Evolutionary conservation across 257 asterid genomes (phyloP), one percentile per base, ranked within the genome.

Genomic region (Solanum chiquidenum): DNA sequence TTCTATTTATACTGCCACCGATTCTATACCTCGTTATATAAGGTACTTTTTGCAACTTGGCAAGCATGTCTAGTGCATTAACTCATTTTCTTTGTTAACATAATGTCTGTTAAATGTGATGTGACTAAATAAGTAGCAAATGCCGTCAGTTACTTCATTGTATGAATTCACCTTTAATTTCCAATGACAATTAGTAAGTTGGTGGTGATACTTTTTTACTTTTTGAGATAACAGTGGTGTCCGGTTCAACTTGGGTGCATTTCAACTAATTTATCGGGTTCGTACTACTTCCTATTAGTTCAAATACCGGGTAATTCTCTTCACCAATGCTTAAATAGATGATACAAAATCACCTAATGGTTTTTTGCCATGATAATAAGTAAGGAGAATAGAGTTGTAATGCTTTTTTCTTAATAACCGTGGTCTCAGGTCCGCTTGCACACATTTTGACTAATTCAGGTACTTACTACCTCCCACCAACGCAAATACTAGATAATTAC

Each of bases 21-120:
- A 91, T 62, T 91, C 98, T 37, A 92, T 91, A 37, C 99, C 99
- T 86, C 99, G 99, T 68, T 97, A 97, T 92, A 89, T 97, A 62
- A 93, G 98, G 99, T 96, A 89, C 71, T n/a, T 38, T 85, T 86
- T n/a, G 42, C 20, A 5, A 29, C 86, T 86, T n/a, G 29, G 29
- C 10, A 3, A 29, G 29, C 62, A 49, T 82, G 16, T 11, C 69
- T 82, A 82, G 9, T 82, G 69, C 42, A 80, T 29, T 80, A 16
- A n/a, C 29, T 29, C 69, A 23, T 18, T 80, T 80, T 49, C 29
- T 18, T 29, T 46, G 3, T 80, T 49, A 18, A 11, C 66, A 79
- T 82, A 9, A 27, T 79, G 64, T 46, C 66, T 3, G 42, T 80
- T 29, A 14, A 60, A 16, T 44, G 38, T 29, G 66, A 29, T 40